Base-by-base conservation (phyloP, 2,329 filamentous ascomycete genomes). In the Cordyceps fumosorosea region DNA sequence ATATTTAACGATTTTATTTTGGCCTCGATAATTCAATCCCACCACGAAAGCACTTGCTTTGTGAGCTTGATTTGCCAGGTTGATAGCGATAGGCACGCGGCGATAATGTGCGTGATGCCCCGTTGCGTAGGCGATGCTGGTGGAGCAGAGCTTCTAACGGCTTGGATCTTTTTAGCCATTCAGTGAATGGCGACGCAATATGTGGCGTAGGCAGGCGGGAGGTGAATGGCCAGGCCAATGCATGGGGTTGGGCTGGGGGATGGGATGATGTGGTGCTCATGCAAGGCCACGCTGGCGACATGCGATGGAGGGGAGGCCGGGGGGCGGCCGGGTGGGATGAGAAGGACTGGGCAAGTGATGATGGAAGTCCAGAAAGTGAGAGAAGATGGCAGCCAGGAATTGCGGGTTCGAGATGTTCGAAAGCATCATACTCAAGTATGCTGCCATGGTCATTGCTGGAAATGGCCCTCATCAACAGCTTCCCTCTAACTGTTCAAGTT, bases 271-370 rank as follows among this genome's bases (percentile, higher is more conserved):
- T 48, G 48, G 48, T 57, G 45, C 47, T 62, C 55, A 62, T 62
- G 61, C 61, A 62, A 22, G 61, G 55, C 61, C 61, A 62, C 61
- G 61, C 29, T 62, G 61, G 56, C 54, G 47, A 34, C 40, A 3
- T 45, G 26, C 53, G 44, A 58, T 62, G 48, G 61, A 26, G 53
- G 44, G n/a, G 42, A 16, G 8, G 32, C 12, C 20, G 24, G 12
- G 18, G 16, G 8, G 14, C 3, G 40, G 14, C 16, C 10, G 5
- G 37, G 37, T 14, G 37, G 11, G 12, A 18, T 5, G 12, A 42
- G 12, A 10, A 8, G 12, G 37, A 42, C 12, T 42, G 12, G 16
- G 16, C 10, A 14, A 42, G 11, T 3, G 8, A 16, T 29, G 6
- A 29, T 29, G 29, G 29, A 29, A 29, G 3, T 29, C 5, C 5